These are phyloP conservation scores for Quercus lobata DNA, from an alignment of 331 rosid genomes.

Conservation along the genomic window DNA sequence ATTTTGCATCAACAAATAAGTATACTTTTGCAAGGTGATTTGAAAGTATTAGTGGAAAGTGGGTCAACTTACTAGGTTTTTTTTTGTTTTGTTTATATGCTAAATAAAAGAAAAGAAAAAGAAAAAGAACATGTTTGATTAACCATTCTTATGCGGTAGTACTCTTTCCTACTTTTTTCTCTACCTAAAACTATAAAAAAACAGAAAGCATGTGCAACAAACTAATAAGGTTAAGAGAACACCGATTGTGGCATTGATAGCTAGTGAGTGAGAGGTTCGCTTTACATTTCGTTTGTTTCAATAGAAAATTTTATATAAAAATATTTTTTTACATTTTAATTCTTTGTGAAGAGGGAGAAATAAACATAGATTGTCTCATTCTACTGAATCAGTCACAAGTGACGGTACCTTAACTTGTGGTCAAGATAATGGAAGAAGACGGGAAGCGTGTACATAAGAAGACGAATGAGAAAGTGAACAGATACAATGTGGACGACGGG, in stretches of 20 bases:
- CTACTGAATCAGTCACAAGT: no score
- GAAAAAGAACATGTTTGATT: not conserved
- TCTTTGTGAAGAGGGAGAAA: no score
- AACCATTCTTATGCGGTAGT: constrained; percentile 3
- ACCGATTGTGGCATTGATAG: not conserved
- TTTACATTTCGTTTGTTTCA: not conserved
- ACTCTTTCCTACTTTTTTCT: not conserved
- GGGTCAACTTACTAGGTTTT: constrained; percentile 3
- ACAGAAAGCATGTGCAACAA: not conserved
- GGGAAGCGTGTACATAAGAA: no score
- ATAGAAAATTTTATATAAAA: not conserved
- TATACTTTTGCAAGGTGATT: constrained; percentile 4
- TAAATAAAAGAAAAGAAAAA: not conserved
- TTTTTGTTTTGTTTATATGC: not conserved
- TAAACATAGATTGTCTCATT: no score
- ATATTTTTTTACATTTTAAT: no score
- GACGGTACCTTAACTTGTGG: no score
- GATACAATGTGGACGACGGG: no score
- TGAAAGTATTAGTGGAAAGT: constrained; percentile 18
- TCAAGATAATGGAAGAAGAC: no score
- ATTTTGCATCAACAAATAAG: no score
- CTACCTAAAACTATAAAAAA: not conserved
- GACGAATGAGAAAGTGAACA: no score
- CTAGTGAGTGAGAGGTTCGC: not conserved
- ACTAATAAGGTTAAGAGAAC: not conserved